A percentile compares a stretch with the other conserved stretches of the same genome.
Evolutionary conservation across 2,329 filamentous ascomycete genomes (phyloP).

Genomic region (Pseudogymnoascus sp.): DNA sequence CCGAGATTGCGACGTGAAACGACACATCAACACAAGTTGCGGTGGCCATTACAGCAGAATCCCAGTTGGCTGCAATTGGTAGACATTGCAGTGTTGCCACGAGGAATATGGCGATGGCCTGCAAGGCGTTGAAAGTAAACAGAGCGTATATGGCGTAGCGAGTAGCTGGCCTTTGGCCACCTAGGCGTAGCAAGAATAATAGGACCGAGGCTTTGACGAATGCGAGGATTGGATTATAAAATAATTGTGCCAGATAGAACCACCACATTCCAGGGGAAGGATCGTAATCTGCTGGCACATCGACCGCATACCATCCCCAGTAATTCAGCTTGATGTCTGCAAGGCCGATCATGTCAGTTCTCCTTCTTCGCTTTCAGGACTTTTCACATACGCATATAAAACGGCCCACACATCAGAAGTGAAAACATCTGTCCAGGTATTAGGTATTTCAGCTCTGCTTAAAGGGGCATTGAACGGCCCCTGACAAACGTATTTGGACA

Average conservation of each 20-base stretch:
- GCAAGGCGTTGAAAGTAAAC: conserved; percentile 22
- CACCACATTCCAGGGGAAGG: conserved; percentile 22
- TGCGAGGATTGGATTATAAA: conserved; percentile 42
- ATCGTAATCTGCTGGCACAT: conserved; percentile 1
- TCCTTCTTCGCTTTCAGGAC: not conserved
- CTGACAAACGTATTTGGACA: not conserved
- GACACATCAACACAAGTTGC: conserved; percentile 32
- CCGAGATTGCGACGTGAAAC: conserved; percentile 33
- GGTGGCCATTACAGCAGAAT: conserved; percentile 21
- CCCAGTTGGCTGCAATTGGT: conserved; percentile 33
- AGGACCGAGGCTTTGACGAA: conserved; percentile 42
- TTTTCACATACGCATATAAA: not conserved
- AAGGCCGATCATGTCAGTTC: not conserved
- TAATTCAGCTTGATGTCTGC: conserved; percentile 29
- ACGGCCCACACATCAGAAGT: not conserved
- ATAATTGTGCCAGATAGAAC: conserved; percentile 31
- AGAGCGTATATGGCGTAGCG: conserved; percentile 28
- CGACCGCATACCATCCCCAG: conserved; percentile 25
- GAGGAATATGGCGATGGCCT: conserved; percentile 34
- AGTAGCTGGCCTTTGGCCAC: conserved; percentile 33
- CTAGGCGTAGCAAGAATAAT: conserved; percentile 40
- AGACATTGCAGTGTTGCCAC: conserved; percentile 36
- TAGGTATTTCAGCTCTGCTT: not conserved
- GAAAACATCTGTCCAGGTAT: not conserved
- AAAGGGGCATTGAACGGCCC: not conserved